Conservation (phyloP, 306 rosid genomes). For the Notholithocarpus densiflorus region DNA sequence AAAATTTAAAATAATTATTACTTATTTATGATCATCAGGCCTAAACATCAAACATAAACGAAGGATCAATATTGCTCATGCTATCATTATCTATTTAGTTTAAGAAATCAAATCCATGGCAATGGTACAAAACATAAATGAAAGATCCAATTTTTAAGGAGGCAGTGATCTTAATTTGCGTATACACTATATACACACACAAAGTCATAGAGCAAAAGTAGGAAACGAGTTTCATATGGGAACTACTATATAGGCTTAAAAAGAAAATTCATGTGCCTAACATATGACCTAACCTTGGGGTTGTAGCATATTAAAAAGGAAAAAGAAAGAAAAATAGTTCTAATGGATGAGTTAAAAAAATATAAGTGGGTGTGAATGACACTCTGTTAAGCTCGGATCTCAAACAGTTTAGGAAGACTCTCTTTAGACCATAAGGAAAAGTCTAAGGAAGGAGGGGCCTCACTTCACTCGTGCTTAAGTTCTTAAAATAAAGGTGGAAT, state of each 20-base stretch:
- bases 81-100: background rate
- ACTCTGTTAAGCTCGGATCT: conserved; percentile 75
- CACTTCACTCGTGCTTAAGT: conserved; percentile 24
- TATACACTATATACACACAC: too few species aligned
- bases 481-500: conserved; percentile 30
- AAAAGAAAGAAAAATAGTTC: conserved; percentile 24
- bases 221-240: too few species aligned
- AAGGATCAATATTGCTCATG: too few species aligned
- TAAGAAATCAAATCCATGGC: background rate
- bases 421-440: conserved; percentile 48
- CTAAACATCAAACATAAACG: too few species aligned
- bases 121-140: background rate
- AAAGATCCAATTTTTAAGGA: background rate
- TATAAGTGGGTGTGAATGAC: conserved; percentile 34
- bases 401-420: conserved; percentile 53
- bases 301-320: conserved; percentile 21
- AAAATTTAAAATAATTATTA: too few species aligned
- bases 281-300: conserved; percentile 28
- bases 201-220: too few species aligned
- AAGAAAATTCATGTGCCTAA: conserved; percentile 7
- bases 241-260: background rate
- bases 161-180: background rate
- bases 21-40: too few species aligned
- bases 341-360: conserved; percentile 36
- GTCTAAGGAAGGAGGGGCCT: conserved; percentile 32